Evolutionary conservation across 176 grass and related monocot genomes (phyloP), one percentile per base, ranked within the genome.

Genomic region (Oryza officinalis): DNA sequence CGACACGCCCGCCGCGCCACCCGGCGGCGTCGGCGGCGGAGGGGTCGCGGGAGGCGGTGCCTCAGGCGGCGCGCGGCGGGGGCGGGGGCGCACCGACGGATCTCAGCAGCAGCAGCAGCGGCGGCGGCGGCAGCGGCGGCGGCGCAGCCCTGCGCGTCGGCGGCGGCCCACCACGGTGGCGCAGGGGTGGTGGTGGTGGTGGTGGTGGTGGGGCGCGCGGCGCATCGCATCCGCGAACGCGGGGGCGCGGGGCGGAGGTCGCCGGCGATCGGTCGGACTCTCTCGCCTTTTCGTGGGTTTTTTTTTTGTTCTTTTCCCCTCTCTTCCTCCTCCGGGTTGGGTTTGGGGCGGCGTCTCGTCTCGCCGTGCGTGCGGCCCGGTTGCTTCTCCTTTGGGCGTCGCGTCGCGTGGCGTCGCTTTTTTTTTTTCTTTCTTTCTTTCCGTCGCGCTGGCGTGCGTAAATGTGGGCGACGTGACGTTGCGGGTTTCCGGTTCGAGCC

Each of bases 151-250:
- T 65, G 69, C 67, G 66, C 72, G 54, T 38, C 7, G 40, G 38
- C 38, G 38, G 72, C 33, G 11, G 43, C 43, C 47, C 47, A 47
- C 83, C 83, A 83, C 43, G 59, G 79, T 68, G 45, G 63, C 71
- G 18, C 78, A 27, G 77, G 52, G n/a, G n/a, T n/a, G n/a, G n/a
- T n/a, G n/a, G n/a, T n/a, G n/a, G 17, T 54, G 17, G 50, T 20
- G 50, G 49, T 13, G 49, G 50, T 41, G 40, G 40, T 41, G 40
- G 40, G 40, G 40, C 17, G 52, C 20, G 20, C 45, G 13, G 45
- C 79, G 74, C 88, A 83, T 90, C 88, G 84, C 88, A 90, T 86
- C 88, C 88, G 83, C 88, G 59, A 20, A 50, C 47, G 47, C 37
- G 15, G 47, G n/a, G n/a, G n/a, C n/a, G 79, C 83, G 83, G 79